Percentiles rank a stretch among this genome's conserved stretches.
Evolutionary conservation across 2,329 filamentous ascomycete genomes (phyloP).

Genomic region (Diaporthe capsici): DNA sequence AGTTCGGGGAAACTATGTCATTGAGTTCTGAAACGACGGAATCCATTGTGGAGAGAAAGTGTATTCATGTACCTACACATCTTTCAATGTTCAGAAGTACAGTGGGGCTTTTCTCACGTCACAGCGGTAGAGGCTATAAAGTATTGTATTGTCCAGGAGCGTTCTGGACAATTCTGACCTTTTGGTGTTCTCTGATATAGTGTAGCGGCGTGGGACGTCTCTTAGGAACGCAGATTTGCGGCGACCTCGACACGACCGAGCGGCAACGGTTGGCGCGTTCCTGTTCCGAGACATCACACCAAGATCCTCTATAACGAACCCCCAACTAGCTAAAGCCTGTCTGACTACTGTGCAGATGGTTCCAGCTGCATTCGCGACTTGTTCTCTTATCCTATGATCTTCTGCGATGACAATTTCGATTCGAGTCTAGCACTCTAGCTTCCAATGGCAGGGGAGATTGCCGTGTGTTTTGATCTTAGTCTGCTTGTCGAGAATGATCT

Average conservation of each 20-base stretch:
- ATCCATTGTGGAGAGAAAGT: no score
- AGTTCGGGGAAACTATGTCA: no score
- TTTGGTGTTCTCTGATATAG: no score
- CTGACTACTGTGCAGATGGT: slow-evolving; percentile 16
- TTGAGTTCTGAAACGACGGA: no score
- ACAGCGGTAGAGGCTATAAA: no score
- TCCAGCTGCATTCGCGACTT: neutral
- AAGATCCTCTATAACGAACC: neutral
- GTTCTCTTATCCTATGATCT: neutral
- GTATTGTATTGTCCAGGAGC: no score
- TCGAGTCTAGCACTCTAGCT: neutral
- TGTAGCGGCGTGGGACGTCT: no score
- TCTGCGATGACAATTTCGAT: slow-evolving; percentile 5
- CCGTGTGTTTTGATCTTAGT: neutral
- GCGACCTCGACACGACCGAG: neutral
- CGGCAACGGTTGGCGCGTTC: neutral
- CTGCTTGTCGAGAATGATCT: neutral
- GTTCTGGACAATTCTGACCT: no score
- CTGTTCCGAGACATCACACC: slow-evolving; percentile 11
- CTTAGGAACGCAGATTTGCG: neutral
- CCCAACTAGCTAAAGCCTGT: slow-evolving; percentile 19
- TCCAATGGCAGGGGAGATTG: neutral
- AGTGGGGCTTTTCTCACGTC: no score
- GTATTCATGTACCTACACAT: no score
- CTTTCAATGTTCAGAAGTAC: no score